phyloP scores from a whole-genome alignment of 2,329 filamentous ascomycete species.

The Thielaviopsis populi region DNA sequence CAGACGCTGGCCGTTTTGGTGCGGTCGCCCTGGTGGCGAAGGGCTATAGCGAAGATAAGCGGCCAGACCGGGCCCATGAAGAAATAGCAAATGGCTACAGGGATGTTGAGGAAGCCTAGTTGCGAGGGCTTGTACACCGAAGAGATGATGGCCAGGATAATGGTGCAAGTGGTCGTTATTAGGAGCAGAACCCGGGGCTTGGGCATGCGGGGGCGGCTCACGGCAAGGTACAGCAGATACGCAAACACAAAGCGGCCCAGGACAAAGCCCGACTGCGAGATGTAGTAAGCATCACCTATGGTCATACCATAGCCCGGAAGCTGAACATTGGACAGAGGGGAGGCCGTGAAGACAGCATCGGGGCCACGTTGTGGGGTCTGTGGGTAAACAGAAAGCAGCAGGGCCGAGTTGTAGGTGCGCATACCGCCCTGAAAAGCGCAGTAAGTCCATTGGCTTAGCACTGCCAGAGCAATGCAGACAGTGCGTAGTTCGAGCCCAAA shows the following conservation, averaged over 20 bases:
- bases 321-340: not conserved
- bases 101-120: slow-evolving; percentile 38
- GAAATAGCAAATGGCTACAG: slow-evolving; percentile 58
- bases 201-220: slow-evolving; percentile 35
- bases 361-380: slow-evolving; percentile 25
- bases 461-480: slow-evolving; percentile 50
- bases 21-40: slow-evolving; percentile 64
- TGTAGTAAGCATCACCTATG: slow-evolving; percentile 50
- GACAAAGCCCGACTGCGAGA: slow-evolving; percentile 60
- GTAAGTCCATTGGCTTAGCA: slow-evolving; percentile 65
- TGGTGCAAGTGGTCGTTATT: slow-evolving; percentile 38
- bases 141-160: slow-evolving; percentile 30
- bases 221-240: slow-evolving; percentile 44
- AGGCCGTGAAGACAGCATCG: slow-evolving; percentile 22
- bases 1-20: slow-evolving; percentile 66
- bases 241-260: slow-evolving; percentile 56
- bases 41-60: slow-evolving; percentile 62
- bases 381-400: slow-evolving; percentile 28
- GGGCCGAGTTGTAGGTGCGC: slow-evolving; percentile 43
- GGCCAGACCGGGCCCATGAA: slow-evolving; percentile 75
- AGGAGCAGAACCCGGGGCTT: slow-evolving; percentile 54
- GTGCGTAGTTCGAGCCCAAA: slow-evolving; percentile 40
- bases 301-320: slow-evolving; percentile 35
- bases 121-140: slow-evolving; percentile 35
- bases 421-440: slow-evolving; percentile 57